Conservation (phyloP, 495 filamentous ascomycete species). For the Trypethelium eluteriae region DNA sequence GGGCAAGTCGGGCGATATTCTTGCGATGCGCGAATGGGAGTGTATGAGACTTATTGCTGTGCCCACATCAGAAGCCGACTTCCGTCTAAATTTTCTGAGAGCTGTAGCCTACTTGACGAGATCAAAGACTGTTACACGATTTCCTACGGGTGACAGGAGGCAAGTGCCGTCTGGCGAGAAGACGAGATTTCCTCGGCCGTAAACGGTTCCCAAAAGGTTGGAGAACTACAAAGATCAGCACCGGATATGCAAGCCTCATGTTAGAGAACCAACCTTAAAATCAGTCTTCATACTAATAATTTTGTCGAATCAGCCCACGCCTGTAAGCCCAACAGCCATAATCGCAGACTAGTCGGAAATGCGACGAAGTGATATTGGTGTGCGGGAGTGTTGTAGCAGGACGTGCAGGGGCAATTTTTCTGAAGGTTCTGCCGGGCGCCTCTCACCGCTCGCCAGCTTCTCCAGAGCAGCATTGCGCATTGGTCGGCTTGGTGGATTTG, state of each 20-base stretch:
- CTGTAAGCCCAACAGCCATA: background rate
- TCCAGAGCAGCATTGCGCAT: background rate
- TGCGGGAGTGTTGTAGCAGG: background rate
- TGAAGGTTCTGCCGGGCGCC: background rate
- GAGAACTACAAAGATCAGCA: conserved; percentile 57
- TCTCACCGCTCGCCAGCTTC: background rate
- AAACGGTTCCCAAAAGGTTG: conserved; percentile 93
- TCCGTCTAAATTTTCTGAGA: background rate
- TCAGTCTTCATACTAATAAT: conserved; percentile 81
- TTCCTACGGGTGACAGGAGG: conserved; percentile 94
- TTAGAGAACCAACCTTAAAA: conserved; percentile 58
- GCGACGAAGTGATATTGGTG: background rate
- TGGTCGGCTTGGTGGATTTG: background rate
- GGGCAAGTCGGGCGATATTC: conserved; percentile 79
- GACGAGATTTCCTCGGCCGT: conserved; percentile 90
- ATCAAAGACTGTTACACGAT: conserved; percentile 91
- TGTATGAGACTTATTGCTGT: conserved; percentile 90
- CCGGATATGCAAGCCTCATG: conserved; percentile 2
- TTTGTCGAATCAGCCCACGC: conserved; percentile 4
- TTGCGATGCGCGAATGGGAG: conserved; percentile 89
- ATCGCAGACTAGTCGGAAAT: background rate
- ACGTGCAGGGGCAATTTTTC: background rate
- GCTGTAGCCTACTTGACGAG: conserved; percentile 68
- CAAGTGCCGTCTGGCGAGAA: conserved; percentile 96
- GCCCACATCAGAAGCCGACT: background rate